A percentile compares a stretch with the other conserved stretches of the same genome.
phyloP scores from a whole-genome alignment of 768 basidiomycete species.

The Xerocomellus intermedius region DNA sequence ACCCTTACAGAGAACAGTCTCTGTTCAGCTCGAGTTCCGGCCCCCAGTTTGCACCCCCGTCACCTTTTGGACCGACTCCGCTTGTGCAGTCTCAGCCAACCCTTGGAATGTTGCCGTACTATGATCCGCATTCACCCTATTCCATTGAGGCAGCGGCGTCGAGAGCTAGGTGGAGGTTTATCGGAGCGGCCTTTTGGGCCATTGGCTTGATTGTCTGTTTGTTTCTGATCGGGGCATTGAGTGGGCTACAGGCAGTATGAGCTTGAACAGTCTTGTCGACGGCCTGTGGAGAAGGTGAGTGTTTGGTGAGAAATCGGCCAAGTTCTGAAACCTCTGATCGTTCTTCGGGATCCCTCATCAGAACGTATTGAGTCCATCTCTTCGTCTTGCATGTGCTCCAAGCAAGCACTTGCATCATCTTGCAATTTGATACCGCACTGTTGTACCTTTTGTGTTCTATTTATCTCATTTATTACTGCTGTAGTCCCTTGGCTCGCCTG shows the following conservation, averaged over 20 bases:
- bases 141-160: slow-evolving; percentile 36
- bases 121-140: slow-evolving; percentile 43
- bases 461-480: not conserved
- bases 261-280: not conserved
- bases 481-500: not conserved
- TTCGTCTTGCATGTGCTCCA: not conserved
- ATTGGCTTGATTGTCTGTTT: slow-evolving; percentile 32
- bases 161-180: slow-evolving; percentile 45
- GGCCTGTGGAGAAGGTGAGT: not conserved
- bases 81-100: slow-evolving; percentile 35
- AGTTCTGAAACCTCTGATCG: not conserved
- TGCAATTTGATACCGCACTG: not conserved
- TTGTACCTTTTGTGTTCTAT: not conserved
- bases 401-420: not conserved
- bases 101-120: slow-evolving; percentile 38
- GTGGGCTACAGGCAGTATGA: slow-evolving; percentile 8
- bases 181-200: slow-evolving; percentile 41
- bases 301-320: not conserved
- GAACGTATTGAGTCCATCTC: not conserved
- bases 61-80: slow-evolving; percentile 41
- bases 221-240: slow-evolving; percentile 28
- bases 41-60: slow-evolving; percentile 18
- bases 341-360: not conserved
- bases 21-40: slow-evolving; percentile 15
- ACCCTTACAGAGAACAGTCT: slow-evolving; percentile 13